Evolutionary conservation across 257 asterid genomes (phyloP).

Genomic region (Rubia yunnanensis): DNA sequence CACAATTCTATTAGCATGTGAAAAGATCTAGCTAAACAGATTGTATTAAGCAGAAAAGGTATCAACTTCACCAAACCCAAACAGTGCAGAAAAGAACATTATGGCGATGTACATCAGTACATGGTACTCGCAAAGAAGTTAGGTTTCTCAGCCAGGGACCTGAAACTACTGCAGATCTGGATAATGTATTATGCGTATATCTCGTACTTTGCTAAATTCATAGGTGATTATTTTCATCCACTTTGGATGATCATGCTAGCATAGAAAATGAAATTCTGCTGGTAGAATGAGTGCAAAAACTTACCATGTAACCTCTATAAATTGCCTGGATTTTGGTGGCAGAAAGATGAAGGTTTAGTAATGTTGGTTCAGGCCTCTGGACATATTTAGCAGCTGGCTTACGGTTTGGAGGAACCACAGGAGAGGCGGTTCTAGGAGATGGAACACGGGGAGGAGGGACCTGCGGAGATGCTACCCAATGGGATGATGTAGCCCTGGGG

Average conservation of each 20-base stretch:
- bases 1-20: not conserved
- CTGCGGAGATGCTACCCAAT: conserved; percentile 21
- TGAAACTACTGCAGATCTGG: too few relatives aligned
- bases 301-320: conserved; percentile 85
- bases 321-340: conserved; percentile 80
- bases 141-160: too few relatives aligned
- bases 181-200: too few relatives aligned
- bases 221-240: not conserved
- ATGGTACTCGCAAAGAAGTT: too few relatives aligned
- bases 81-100: too few relatives aligned
- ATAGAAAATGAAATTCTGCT: not conserved
- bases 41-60: too few relatives aligned
- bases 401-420: conserved; percentile 24
- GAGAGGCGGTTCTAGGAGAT: conserved; percentile 28
- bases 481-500: conserved; percentile 21
- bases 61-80: too few relatives aligned
- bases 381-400: conserved; percentile 38
- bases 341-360: conserved; percentile 40
- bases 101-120: too few relatives aligned
- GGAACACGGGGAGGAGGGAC: conserved; percentile 20
- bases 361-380: conserved; percentile 63
- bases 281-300: conserved; percentile 2
- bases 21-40: not conserved
- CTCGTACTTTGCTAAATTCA: not conserved
- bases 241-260: not conserved